Base-by-base conservation (phyloP, 1,284 basidiomycete genomes). In the Inonotus hispidus region DNA sequence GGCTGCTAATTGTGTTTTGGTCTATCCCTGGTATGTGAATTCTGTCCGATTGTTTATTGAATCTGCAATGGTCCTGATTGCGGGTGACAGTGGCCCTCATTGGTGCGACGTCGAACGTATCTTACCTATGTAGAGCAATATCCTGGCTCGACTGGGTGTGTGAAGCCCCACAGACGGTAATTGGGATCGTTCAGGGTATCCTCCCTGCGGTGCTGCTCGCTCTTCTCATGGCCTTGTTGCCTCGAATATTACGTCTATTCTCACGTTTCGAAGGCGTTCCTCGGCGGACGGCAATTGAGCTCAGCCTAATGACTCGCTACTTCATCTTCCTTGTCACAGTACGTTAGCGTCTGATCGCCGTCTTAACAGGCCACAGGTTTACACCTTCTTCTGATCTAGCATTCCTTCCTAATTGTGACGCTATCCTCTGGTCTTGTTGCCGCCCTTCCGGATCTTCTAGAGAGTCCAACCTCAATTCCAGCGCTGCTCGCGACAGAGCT, bases 321-420 rank as follows among this genome's bases (percentile, higher is more conserved):
- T 98, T 95, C 78, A 77, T 92, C 60, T 98, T 98, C 83, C 88
- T 90, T 75, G 89, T 96, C 63, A 80, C 96, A 56, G 88, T 90
- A 73, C 66, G 89, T 83, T 2, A 43, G 38, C 23, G 25, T 25
- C 47, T 49, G 8, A 23, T 1, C 23, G 10, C 27, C 3, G 7
- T 2, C 23, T 14, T 1, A 13, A 8, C 27, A 8, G 8, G 8
- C 19, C 27, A 19, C 46, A 19, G 13, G 23, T 25, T 23, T 14
- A 23, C 23, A 13, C 59, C 27, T 50, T 29, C 60, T 56, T n/a
- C 2, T n/a, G 52, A 23, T 23, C 5, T 71, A 90, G 84, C 90
- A 95, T 74, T 92, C 92, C 39, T 97, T 97, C 83, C 76, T 97
- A 39, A 85, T 96, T 66, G 84, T 95, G 39, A 92, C 94, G 0